These are phyloP conservation scores for Bipolaris cookei DNA, from an alignment of 2,329 filamentous ascomycete species.

Conservation along the genomic window DNA sequence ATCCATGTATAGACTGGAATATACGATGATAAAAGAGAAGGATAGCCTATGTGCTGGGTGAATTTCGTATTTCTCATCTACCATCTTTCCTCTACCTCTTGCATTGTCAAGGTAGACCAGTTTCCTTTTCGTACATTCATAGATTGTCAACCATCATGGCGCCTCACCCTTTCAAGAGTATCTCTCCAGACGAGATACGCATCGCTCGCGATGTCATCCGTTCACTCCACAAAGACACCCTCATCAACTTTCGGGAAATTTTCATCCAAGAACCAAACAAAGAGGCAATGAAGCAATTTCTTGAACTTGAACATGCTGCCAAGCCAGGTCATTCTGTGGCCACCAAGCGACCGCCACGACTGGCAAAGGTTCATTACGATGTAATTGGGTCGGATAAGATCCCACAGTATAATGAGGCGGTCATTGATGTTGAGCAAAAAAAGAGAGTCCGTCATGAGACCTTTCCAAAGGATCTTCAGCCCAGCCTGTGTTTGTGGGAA, in stretches of 20 bases:
- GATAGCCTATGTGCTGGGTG: background rate
- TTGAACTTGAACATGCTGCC: conserved; percentile 56
- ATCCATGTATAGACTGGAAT: background rate
- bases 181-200: conserved; percentile 62
- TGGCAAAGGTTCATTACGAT: conserved; percentile 63
- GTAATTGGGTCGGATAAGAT: conserved; percentile 60
- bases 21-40: conserved; percentile 4
- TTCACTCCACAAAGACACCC: conserved; percentile 45
- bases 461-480: conserved; percentile 58
- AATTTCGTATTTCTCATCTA: background rate
- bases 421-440: conserved; percentile 56
- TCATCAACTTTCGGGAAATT: conserved; percentile 58
- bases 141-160: conserved; percentile 34
- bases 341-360: conserved; percentile 55
- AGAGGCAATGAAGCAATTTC: conserved; percentile 55
- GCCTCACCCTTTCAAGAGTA: conserved; percentile 62
- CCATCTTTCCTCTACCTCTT: background rate
- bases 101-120: background rate
- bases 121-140: background rate
- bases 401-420: conserved; percentile 62
- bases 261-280: conserved; percentile 60
- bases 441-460: conserved; percentile 53
- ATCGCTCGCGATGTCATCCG: conserved; percentile 59
- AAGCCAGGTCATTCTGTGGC: conserved; percentile 46
- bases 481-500: conserved; percentile 56